Base-by-base conservation (phyloP, 352 stramenopile species). In the Pythium brachiatum region DNA sequence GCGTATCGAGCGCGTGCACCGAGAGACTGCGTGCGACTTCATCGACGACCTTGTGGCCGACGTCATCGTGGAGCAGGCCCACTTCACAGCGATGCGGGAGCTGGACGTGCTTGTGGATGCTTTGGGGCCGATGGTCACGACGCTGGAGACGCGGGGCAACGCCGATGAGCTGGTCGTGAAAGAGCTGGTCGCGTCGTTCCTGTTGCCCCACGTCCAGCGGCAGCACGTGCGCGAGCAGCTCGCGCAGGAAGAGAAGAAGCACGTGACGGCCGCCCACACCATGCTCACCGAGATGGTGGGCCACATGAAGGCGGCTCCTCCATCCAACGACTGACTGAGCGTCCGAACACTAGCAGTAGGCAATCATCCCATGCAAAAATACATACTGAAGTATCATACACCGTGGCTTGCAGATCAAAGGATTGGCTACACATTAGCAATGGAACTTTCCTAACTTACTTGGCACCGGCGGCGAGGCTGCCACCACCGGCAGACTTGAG, bases 401-500 rank as follows among this genome's bases (percentile, higher is more conserved):
- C n/a, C n/a, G 44, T 50, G n/a, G 11, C 34, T 18, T 39, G 34
- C n/a, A n/a, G n/a, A n/a, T n/a, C n/a, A n/a, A n/a, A n/a, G n/a
- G n/a, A n/a, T n/a, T n/a, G n/a, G n/a, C n/a, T n/a, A n/a, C n/a
- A n/a, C n/a, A n/a, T n/a, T n/a, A n/a, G n/a, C n/a, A n/a, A n/a
- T n/a, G n/a, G n/a, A n/a, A n/a, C n/a, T n/a, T n/a, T n/a, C n/a
- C n/a, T n/a, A n/a, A 15, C 4, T 65, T 73, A 53, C 66, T 69
- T 56, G 54, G 20, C 39, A 34, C 36, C 46, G 11, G 47, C 57
- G 0, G 59, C 57, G 27, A 64, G 74, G 20, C 62, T 72, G n/a
- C 83, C 72, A 15, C 82, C 81, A 32, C 84, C 83, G 9, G 86
- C 83, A 8, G 85, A 91, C 70, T 97, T 97, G 50, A 98, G 81